Evolutionary conservation across 75 land plant genomes (phyloP).

Genomic region (Pinus taeda): DNA sequence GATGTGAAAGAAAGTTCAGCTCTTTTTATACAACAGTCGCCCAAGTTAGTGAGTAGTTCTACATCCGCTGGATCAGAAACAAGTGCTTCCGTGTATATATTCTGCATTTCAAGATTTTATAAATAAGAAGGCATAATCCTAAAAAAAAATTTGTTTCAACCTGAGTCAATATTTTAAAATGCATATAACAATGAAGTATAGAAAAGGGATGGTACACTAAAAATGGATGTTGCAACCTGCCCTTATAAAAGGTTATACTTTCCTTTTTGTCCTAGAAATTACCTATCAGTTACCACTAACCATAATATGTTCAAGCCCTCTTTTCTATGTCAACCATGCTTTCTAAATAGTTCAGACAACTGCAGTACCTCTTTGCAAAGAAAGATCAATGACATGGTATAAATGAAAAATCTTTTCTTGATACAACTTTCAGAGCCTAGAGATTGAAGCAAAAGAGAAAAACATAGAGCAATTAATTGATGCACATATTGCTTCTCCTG

Average conservation of each 20-base stretch:
- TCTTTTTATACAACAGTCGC: conserved; percentile 40
- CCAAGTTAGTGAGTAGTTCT: conserved; percentile 35
- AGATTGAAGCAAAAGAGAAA: no score
- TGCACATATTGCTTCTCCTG: no score
- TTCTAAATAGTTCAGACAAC: no score
- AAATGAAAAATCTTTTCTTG: no score
- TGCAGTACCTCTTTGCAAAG: no score
- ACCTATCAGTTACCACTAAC: background rate
- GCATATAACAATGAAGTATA: background rate
- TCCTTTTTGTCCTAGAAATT: background rate
- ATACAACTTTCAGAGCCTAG: no score
- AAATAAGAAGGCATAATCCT: background rate
- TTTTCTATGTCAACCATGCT: no score
- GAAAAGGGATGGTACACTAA: background rate
- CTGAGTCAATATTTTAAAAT: background rate
- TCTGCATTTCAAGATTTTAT: conserved; percentile 9
- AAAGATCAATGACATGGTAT: no score
- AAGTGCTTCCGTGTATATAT: conserved; percentile 36
- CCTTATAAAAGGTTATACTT: background rate
- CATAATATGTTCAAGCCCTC: no score
- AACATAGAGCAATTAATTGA: no score
- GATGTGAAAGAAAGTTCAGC: conserved; percentile 25
- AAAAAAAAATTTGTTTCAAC: background rate
- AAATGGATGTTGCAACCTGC: background rate
- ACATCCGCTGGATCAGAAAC: conserved; percentile 31